Conservation (phyloP, 257 asterid genomes). For the Orobanche coerulescens region DNA sequence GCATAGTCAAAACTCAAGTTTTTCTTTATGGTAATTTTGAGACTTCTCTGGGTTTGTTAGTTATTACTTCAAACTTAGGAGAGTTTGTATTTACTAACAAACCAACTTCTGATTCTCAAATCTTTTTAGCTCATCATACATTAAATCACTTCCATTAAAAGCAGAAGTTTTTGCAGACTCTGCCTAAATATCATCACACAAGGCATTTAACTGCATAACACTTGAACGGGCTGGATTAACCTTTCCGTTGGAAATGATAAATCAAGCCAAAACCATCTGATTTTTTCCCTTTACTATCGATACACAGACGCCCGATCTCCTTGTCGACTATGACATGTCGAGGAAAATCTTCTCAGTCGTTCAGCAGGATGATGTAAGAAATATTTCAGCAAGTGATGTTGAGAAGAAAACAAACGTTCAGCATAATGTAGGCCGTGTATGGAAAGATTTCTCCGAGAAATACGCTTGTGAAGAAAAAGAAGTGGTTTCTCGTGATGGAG, state of each 20-base stretch:
- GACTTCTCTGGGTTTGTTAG: too few species aligned
- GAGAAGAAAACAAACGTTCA: slow-evolving; percentile 23
- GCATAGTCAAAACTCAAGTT: too few species aligned
- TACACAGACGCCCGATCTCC: slow-evolving; percentile 79
- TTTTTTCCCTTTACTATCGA: background rate
- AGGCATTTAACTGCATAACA: background rate
- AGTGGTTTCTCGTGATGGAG: slow-evolving; percentile 68
- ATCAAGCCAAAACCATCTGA: background rate
- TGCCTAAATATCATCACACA: background rate
- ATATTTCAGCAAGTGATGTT: slow-evolving; percentile 22
- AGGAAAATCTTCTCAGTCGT: slow-evolving; percentile 42
- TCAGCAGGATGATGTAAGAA: slow-evolving; percentile 65
- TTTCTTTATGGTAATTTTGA: too few species aligned
- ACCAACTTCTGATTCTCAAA: background rate
- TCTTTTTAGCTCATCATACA: background rate
- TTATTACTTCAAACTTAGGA: too few species aligned
- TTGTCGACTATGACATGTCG: slow-evolving; percentile 83
- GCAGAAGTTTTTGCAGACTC: background rate
- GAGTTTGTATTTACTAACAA: background rate
- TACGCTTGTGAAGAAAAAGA: slow-evolving; percentile 64
- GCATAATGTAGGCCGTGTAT: slow-evolving; percentile 20
- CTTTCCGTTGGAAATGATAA: background rate
- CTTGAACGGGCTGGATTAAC: slow-evolving; percentile 5
- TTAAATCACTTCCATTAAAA: background rate
- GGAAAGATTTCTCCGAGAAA: slow-evolving; percentile 44